phyloP scores from a whole-genome alignment of 2,329 filamentous ascomycete genomes.

The Ceratocystis cubensis region DNA sequence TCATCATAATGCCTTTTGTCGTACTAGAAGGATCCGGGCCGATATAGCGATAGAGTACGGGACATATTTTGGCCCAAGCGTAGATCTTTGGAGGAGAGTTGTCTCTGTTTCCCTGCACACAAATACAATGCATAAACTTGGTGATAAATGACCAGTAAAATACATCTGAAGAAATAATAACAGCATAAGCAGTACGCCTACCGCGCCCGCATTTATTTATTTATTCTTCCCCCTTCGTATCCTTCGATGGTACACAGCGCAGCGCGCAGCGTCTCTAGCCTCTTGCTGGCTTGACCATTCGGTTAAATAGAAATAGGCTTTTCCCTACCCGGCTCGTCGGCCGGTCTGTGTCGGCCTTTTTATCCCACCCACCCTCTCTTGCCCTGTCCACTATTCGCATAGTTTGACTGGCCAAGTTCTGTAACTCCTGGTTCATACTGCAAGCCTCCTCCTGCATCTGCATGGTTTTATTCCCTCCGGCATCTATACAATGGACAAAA shows the following conservation, averaged over 20 bases:
- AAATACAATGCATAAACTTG: not conserved
- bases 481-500: not conserved
- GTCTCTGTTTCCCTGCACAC: not conserved
- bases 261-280: not conserved
- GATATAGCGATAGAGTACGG: slow-evolving; percentile 4
- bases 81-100: not conserved
- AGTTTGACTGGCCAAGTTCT: not conserved
- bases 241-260: not conserved
- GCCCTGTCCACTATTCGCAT: too few species aligned
- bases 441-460: not conserved
- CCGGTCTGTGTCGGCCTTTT: not conserved
- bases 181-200: not conserved
- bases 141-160: not conserved
- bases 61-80: not conserved
- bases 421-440: not conserved
- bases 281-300: not conserved
- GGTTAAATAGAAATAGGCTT: slow-evolving; percentile 11
- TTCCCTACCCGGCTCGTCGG: slow-evolving; percentile 2
- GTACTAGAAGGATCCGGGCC: slow-evolving; percentile 10
- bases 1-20: not conserved
- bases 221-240: not conserved
- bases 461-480: not conserved
- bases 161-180: not conserved
- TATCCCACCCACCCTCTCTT: not conserved
- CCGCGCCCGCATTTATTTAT: not conserved